Conservation (phyloP, 352 stramenopile species). For the Peronospora destructor region DNA sequence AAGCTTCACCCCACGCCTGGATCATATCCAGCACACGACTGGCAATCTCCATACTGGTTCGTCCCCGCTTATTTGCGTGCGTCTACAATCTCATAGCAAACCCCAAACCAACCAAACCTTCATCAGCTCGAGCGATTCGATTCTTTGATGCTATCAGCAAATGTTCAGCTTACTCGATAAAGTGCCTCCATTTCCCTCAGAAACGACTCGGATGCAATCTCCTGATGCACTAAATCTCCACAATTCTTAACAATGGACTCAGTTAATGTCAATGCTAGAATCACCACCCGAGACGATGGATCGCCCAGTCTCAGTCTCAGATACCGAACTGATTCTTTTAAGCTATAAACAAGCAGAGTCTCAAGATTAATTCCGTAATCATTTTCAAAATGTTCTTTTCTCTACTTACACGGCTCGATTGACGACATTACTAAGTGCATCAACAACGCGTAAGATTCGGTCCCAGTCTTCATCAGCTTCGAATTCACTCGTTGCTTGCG, state of each 20-base stretch:
- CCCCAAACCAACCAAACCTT: neutral
- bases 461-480: constrained; percentile 67
- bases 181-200: constrained; percentile 67
- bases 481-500: constrained; percentile 62
- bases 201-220: constrained; percentile 62
- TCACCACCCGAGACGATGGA: constrained; percentile 53
- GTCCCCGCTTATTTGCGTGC: constrained; percentile 57
- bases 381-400: too few relatives aligned
- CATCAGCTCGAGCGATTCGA: neutral
- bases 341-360: constrained; percentile 27
- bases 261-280: constrained; percentile 55
- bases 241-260: constrained; percentile 79
- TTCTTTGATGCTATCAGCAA: constrained; percentile 1
- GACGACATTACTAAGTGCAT: constrained; percentile 58
- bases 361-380: too few relatives aligned
- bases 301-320: constrained; percentile 61
- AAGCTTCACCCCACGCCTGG: constrained; percentile 77
- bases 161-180: constrained; percentile 46
- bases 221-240: constrained; percentile 53
- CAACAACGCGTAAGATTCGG: constrained; percentile 69
- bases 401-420: constrained; percentile 45
- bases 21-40: constrained; percentile 66
- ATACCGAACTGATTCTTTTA: constrained; percentile 71
- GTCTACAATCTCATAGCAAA: constrained; percentile 17
- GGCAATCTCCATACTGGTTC: constrained; percentile 69